Percentiles rank a stretch among this genome's conserved stretches.
Conservation (phyloP, 2,329 filamentous ascomycete genomes). For the Tolypocladium album region DNA sequence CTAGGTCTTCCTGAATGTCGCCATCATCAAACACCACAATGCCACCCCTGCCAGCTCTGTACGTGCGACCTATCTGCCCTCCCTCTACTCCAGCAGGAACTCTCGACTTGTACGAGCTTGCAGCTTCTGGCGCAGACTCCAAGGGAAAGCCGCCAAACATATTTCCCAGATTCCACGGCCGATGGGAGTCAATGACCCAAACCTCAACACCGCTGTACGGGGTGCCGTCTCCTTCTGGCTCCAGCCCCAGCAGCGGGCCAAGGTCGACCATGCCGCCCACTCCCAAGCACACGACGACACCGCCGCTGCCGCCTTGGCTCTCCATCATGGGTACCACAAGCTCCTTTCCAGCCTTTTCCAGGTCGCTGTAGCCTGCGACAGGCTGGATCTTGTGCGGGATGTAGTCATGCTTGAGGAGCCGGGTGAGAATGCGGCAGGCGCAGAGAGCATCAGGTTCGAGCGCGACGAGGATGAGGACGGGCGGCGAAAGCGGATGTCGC, state of each 20-base stretch:
- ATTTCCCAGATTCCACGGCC: conserved; percentile 92
- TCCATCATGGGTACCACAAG: conserved; percentile 81
- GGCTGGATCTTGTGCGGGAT: conserved; percentile 97
- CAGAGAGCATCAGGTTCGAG: conserved; percentile 94
- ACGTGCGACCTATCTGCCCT: conserved; percentile 61
- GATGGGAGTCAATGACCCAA: conserved; percentile 84
- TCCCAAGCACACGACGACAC: conserved; percentile 83
- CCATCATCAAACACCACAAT: conserved; percentile 94
- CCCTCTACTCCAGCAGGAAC: conserved; percentile 57
- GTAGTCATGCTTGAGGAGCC: conserved; percentile 92
- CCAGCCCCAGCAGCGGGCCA: conserved; percentile 64
- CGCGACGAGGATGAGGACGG: conserved; percentile 82
- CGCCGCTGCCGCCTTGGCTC: conserved; percentile 71
- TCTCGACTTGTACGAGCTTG: conserved; percentile 35
- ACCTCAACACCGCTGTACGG: conserved; percentile 80
- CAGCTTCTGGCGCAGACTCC: conserved; percentile 37
- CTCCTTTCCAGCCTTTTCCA: conserved; percentile 67
- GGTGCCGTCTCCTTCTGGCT: conserved; percentile 50
- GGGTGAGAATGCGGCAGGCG: conserved; percentile 86
- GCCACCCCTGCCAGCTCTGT: conserved; percentile 71
- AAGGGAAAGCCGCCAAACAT: conserved; percentile 69
- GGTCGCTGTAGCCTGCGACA: conserved; percentile 82
- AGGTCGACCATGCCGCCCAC: conserved; percentile 88
- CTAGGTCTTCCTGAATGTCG: conserved; percentile 78
- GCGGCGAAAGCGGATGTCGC: conserved; percentile 81